Percentiles rank a stretch among this genome's conserved stretches.
Conservation (phyloP, 306 rosid species). For the Gynostemma pentaphyllum region DNA sequence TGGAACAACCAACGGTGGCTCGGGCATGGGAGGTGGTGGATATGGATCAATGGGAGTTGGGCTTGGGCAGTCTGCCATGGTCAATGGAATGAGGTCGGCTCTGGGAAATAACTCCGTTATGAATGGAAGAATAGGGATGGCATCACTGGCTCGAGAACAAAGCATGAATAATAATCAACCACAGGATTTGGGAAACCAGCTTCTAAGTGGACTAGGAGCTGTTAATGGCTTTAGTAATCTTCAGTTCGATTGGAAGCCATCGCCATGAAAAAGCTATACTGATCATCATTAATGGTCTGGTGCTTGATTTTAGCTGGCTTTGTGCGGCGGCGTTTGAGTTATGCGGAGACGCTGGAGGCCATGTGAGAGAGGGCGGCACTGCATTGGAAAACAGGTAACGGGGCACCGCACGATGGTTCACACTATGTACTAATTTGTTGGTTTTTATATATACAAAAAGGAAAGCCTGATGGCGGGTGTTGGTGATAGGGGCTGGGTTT, state of each 20-base stretch:
- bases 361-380: slow-evolving; percentile 14
- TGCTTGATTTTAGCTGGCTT: slow-evolving; percentile 31
- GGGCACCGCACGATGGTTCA: slow-evolving; percentile 52
- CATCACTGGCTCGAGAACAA: slow-evolving; percentile 67
- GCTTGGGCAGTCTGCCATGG: slow-evolving; percentile 61
- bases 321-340: slow-evolving; percentile 37
- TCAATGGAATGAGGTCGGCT: slow-evolving; percentile 66
- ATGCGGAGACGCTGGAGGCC: slow-evolving; percentile 37
- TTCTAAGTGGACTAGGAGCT: slow-evolving; percentile 78
- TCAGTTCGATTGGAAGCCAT: slow-evolving; percentile 82
- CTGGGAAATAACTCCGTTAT: slow-evolving; percentile 64
- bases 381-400: slow-evolving; percentile 19
- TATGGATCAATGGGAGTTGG: slow-evolving; percentile 53
- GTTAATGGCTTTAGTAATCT: slow-evolving; percentile 68
- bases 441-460: slow-evolving; percentile 43
- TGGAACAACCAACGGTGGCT: slow-evolving; percentile 41
- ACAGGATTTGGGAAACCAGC: slow-evolving; percentile 78
- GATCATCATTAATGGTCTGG: background rate
- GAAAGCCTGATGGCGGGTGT: slow-evolving; percentile 58
- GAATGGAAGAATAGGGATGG: slow-evolving; percentile 86
- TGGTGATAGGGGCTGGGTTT: slow-evolving; percentile 15
- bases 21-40: slow-evolving; percentile 45
- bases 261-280: slow-evolving; percentile 35
- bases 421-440: slow-evolving; percentile 52
- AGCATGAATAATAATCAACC: slow-evolving; percentile 63